These are phyloP conservation scores for Nissolia schottii DNA, from an alignment of 306 rosid species.

Conservation along the genomic window DNA sequence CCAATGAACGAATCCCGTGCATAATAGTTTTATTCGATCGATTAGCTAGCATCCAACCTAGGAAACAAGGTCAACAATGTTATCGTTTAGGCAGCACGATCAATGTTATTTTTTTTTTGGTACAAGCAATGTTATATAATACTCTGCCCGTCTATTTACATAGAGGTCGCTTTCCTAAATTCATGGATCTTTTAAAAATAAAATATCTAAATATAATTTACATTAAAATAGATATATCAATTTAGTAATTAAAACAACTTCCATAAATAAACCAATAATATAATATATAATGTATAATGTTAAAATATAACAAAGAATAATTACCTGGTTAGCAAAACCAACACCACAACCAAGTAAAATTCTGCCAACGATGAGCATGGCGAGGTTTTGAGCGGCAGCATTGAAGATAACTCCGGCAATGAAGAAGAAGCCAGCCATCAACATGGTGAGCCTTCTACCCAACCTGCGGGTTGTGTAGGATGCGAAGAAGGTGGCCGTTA, in stretches of 20 bases:
- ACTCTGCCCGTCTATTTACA: too few species aligned
- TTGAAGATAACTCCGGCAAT: conserved; percentile 45
- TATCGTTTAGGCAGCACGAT: too few species aligned
- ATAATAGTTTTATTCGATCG: neutral
- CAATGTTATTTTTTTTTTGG: neutral
- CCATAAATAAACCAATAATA: too few species aligned
- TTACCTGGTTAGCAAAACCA: conserved; percentile 89
- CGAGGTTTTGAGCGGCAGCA: conserved; percentile 49
- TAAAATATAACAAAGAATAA: neutral
- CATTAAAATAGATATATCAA: too few species aligned
- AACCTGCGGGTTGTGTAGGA: conserved; percentile 56
- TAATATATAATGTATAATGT: neutral
- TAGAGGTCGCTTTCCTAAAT: too few species aligned
- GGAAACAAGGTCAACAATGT: neutral
- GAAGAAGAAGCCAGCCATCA: conserved; percentile 63
- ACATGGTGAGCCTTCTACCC: conserved; percentile 67
- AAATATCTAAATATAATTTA: too few species aligned
- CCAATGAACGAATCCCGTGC: neutral
- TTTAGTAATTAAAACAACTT: too few species aligned
- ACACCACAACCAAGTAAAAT: conserved; percentile 77
- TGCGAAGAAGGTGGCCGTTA: conserved; percentile 57
- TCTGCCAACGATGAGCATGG: conserved; percentile 63
- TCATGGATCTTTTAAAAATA: too few species aligned
- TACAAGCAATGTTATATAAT: neutral
- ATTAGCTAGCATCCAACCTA: neutral